Evolutionary conservation across 257 asterid genomes (phyloP), one percentile per base, ranked within the genome.

Genomic region (Plantago ovata): DNA sequence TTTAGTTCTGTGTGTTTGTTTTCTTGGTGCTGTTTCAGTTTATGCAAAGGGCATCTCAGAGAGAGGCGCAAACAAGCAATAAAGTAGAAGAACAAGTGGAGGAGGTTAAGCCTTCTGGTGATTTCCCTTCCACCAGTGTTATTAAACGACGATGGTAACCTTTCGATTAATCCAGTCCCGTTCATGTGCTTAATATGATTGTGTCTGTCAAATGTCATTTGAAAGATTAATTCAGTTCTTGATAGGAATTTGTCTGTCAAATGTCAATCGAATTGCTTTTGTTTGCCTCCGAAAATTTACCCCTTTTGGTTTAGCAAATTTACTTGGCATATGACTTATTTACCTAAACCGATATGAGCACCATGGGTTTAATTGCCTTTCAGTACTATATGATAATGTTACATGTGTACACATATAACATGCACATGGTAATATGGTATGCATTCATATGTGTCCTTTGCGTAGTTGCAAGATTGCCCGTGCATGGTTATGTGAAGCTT

Each of bases 31-130:
- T n/a, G 51, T 44, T 72, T 60, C 79, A 90, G 97, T 90, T 90
- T 72, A 90, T 90, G 97, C 97, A 90, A 82, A 84, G 95, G 78
- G 95, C 80, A 3, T 41, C 79, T 40, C 83, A 53, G 79, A 90
- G 70, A 67, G 93, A 82, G 63, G 95, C 75, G 61, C 77, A 82
- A 63, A 24, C 81, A 50, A 75, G 60, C 70, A 70, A 58, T 38
- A 70, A 63, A 61, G 75, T 64, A 56, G 77, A 75, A 57, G 81
- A 70, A 69, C 82, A 66, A 18, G 47, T 14, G 8, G 32, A 36
- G 8, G 32, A 36, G 46, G 75, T 68, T 63, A 16, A 66, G 48
- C 72, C 88, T 60, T 68, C 83, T 47, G 81, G 79, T 58, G 80
- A 77, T 60, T 84, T 84, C 56, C 78, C 81, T 61, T 60, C 84